phyloP scores from a whole-genome alignment of 148 eudicot genomes.

The Fagopyrum homotropicum region DNA sequence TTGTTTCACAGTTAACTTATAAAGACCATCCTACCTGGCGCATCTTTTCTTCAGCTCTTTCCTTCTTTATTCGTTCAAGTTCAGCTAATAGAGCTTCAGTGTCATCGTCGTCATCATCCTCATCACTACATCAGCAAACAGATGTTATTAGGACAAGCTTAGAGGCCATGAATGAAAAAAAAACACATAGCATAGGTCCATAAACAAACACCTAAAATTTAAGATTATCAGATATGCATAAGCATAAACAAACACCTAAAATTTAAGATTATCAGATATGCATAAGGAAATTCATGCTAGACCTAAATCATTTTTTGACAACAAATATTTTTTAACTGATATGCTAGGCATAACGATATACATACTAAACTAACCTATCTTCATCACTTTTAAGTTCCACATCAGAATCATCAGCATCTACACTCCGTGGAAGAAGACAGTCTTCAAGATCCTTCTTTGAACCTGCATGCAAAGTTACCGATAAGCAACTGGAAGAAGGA shows the following conservation, averaged over 20 bases:
- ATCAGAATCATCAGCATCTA: slow-evolving; percentile 92
- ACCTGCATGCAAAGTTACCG: slow-evolving; percentile 27
- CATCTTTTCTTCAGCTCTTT: slow-evolving; percentile 82
- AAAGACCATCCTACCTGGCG: slow-evolving; percentile 44
- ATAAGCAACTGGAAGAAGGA: no score
- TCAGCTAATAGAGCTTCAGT: slow-evolving; percentile 89
- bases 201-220: no score
- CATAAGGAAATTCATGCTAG: background rate
- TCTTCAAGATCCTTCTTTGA: slow-evolving; percentile 71
- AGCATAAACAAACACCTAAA: no score
- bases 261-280: no score
- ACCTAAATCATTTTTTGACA: background rate
- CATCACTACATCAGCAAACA: slow-evolving; percentile 31
- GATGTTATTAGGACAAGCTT: background rate
- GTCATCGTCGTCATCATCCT: slow-evolving; percentile 79
- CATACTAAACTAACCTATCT: slow-evolving; percentile 42
- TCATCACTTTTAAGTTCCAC: slow-evolving; percentile 65
- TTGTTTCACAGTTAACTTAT: background rate
- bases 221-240: no score
- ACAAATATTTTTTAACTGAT: background rate
- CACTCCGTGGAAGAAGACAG: slow-evolving; percentile 54
- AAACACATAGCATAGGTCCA: no score
- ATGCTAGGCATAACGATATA: background rate
- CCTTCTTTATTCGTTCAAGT: slow-evolving; percentile 83
- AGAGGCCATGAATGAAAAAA: no score